Conservation (phyloP, 1,284 basidiomycete genomes). For the Paramarasmius palmivorus region DNA sequence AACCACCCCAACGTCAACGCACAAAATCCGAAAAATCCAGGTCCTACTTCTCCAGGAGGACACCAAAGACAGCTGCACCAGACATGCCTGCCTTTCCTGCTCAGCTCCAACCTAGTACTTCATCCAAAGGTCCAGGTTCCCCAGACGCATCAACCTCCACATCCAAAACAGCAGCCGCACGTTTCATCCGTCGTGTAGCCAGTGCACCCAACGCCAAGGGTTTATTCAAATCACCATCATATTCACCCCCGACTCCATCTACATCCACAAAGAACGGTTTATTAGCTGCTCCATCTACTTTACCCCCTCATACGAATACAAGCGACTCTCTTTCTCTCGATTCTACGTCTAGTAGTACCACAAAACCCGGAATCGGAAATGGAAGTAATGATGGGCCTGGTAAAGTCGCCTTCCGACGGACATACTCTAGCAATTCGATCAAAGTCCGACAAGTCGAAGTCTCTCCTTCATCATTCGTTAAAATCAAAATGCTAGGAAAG, state of each 20-base stretch:
- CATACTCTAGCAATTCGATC: slow-evolving; percentile 97
- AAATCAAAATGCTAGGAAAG: slow-evolving; percentile 93
- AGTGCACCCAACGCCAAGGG: slow-evolving; percentile 97
- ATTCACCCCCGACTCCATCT: slow-evolving; percentile 38
- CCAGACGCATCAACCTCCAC: slow-evolving; percentile 57
- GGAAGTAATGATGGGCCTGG: slow-evolving; percentile 48
- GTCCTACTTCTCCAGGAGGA: too few species aligned
- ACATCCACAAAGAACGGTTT: slow-evolving; percentile 71
- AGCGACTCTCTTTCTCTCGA: slow-evolving; percentile 69
- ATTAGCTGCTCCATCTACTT: slow-evolving; percentile 62
- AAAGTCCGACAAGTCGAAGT: slow-evolving; percentile 94
- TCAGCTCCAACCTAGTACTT: slow-evolving; percentile 6
- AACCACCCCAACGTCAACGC: too few species aligned
- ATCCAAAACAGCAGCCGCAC: slow-evolving; percentile 69
- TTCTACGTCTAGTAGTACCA: slow-evolving; percentile 51
- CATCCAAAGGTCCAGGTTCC: slow-evolving; percentile 11
- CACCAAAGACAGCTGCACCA: too few species aligned
- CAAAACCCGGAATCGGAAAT: slow-evolving; percentile 46
- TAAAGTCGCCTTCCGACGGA: slow-evolving; percentile 83
- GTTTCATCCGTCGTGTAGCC: slow-evolving; percentile 92
- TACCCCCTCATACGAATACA: slow-evolving; percentile 56
- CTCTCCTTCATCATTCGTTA: slow-evolving; percentile 87
- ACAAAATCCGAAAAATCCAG: too few species aligned
- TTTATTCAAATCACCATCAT: slow-evolving; percentile 66
- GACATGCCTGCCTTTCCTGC: slow-evolving; percentile 4